Base-by-base conservation (phyloP, 108 stramenopile genomes). In the Conticribra weissflogii region DNA sequence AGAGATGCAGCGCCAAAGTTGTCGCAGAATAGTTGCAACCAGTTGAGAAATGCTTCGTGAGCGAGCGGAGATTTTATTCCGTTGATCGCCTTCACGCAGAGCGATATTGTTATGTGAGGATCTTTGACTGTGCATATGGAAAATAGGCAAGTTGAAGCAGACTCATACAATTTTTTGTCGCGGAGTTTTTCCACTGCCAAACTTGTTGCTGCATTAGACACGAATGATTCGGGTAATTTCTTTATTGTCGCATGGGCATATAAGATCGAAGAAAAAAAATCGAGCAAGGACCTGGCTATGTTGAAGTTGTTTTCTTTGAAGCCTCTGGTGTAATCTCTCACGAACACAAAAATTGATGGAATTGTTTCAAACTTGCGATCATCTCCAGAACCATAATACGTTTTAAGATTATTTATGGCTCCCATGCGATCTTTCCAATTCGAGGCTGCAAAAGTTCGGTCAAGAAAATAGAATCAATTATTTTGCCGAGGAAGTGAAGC, bases 281-380 rank as follows among this genome's bases (percentile, higher is more conserved):
- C 79, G 63, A 91, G 52, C 8, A 91, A 69, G 24, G 83, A 67
- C 65, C 82, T 87, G 17, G 81, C 72, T 24, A 96, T 83, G 63
- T 90, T 93, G 32, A 96, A 77, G 54, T 96, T 96, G 32, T 81
- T 83, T 31, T 96, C 95, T 55, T 92, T 89, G 73, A 96, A 93
- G 21, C 71, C 77, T 57, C 83, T 80, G 12, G 95, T 90, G 61
- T 76, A 70, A n/a, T 81, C 66, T 50, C 78, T 90, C 15, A 92
- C 84, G 21, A 91, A 32, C 25, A 83, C 56, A 29, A 96, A 61
- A n/a, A 92, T 56, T 22, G 62, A 57, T 24, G 76, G 60, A 16
- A 88, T 56, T 52, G 51, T 56, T 54, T 23, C 68, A 32, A 41
- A 67, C 62, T 33, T 53, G n/a, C 53, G 29, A 14, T 67, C 19